These are phyloP conservation scores for Talaromyces ruber DNA, from an alignment of 495 filamentous ascomycete genomes.

Conservation along the genomic window DNA sequence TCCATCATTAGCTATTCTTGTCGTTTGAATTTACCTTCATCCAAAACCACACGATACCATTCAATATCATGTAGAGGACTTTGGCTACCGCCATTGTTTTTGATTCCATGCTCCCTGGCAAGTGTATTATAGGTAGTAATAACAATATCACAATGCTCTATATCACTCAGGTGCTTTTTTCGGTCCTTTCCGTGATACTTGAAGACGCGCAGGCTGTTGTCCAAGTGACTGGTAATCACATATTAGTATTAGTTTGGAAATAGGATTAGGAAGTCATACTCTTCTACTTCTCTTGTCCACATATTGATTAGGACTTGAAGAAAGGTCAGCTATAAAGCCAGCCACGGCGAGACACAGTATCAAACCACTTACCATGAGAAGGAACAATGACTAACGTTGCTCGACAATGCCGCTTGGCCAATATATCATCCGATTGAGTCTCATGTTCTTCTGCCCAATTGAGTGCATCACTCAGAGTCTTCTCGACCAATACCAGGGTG, in stretches of 20 bases:
- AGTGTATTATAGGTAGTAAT: conserved; percentile 13
- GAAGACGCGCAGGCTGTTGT: neutral
- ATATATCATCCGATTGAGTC: neutral
- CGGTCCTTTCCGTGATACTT: conserved; percentile 7
- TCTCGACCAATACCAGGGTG: conserved; percentile 37
- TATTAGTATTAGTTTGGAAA: neutral
- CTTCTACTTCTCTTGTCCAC: conserved; percentile 7
- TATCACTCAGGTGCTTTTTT: neutral
- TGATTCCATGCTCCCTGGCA: conserved; percentile 3
- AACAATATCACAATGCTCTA: conserved; percentile 8
- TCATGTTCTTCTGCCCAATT: neutral
- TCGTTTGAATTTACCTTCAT: conserved; percentile 31
- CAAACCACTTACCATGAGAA: conserved; percentile 18
- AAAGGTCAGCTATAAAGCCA: neutral
- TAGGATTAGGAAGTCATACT: neutral
- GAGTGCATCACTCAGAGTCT: conserved; percentile 23
- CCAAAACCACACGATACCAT: conserved; percentile 34
- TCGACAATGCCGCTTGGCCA: neutral
- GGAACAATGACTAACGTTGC: conserved; percentile 26
- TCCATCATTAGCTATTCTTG: neutral
- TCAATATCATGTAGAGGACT: conserved; percentile 8
- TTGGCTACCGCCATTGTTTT: neutral
- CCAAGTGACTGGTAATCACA: neutral
- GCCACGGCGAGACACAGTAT: neutral
- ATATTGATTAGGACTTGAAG: conserved; percentile 7